Conservation (phyloP, 2,329 filamentous ascomycete genomes). For the Calonectria honghensis region DNA sequence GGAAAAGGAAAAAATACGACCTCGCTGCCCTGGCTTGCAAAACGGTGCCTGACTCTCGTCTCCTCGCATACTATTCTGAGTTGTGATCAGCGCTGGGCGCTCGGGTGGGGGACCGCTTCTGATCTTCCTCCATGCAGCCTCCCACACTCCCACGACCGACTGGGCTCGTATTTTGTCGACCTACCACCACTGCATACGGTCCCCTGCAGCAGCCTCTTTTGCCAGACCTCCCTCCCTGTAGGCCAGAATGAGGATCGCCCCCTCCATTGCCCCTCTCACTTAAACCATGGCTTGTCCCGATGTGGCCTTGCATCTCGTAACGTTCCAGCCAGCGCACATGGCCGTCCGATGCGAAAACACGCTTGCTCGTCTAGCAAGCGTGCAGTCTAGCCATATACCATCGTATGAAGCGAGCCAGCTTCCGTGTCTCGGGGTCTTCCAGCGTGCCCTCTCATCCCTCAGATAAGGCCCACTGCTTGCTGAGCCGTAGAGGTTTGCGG, state of each 20-base stretch:
- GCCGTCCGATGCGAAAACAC: background rate
- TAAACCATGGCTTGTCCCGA: constrained; percentile 18
- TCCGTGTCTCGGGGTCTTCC: background rate
- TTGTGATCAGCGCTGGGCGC: constrained; percentile 13
- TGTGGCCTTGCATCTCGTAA: constrained; percentile 23
- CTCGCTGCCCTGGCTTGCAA: constrained; percentile 11
- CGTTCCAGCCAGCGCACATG: constrained; percentile 15
- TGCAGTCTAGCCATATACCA: constrained; percentile 5
- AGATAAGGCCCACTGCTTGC: constrained; percentile 8
- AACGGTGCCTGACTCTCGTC: constrained; percentile 14
- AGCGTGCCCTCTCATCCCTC: background rate
- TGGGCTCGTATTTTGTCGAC: constrained; percentile 13
- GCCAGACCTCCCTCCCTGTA: constrained; percentile 18
- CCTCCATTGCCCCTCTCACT: constrained; percentile 19
- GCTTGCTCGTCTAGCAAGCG: constrained; percentile 23
- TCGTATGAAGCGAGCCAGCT: constrained; percentile 5
- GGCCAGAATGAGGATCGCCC: constrained; percentile 27
- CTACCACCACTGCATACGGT: constrained; percentile 15
- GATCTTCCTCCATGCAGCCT: constrained; percentile 26
- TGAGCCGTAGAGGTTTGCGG: constrained; percentile 9
- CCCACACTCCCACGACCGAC: background rate
- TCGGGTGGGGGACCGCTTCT: constrained; percentile 19
- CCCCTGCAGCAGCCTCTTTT: constrained; percentile 22
- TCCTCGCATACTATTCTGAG: constrained; percentile 13
- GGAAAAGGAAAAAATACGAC: constrained; percentile 19